phyloP scores from a whole-genome alignment of 2,329 filamentous ascomycete species.

The Penicillium sp. region DNA sequence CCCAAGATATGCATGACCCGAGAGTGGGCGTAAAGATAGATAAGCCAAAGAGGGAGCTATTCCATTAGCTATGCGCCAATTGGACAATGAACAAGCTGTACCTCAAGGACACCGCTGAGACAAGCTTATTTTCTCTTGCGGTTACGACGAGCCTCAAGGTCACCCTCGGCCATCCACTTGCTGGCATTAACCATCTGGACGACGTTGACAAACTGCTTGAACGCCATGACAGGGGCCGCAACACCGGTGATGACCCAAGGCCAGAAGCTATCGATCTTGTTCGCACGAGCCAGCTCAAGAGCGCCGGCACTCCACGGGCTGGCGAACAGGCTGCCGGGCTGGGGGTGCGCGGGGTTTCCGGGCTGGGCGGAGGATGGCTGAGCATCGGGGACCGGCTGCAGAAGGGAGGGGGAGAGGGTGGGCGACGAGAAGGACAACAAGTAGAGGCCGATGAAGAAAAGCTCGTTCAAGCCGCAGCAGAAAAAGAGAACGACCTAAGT shows the following conservation, averaged over 20 bases:
- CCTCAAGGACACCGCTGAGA: not conserved
- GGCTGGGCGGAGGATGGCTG: slow-evolving; percentile 59
- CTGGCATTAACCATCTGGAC: slow-evolving; percentile 93
- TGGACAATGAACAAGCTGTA: not conserved
- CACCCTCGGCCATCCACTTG: slow-evolving; percentile 90
- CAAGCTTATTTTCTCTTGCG: slow-evolving; percentile 51
- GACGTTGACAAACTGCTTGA: slow-evolving; percentile 93
- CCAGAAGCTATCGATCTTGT: slow-evolving; percentile 79
- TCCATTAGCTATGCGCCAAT: not conserved
- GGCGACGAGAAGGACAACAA: slow-evolving; percentile 96
- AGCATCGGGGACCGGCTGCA: slow-evolving; percentile 59
- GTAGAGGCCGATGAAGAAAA: slow-evolving; percentile 98
- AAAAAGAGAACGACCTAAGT: slow-evolving; percentile 81
- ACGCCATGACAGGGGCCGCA: slow-evolving; percentile 81
- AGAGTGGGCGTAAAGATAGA: slow-evolving; percentile 11
- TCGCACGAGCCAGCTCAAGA: slow-evolving; percentile 87
- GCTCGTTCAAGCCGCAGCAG: slow-evolving; percentile 86
- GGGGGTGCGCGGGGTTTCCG: slow-evolving; percentile 66
- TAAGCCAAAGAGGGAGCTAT: slow-evolving; percentile 4
- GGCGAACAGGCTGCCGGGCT: slow-evolving; percentile 74
- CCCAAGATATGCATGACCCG: slow-evolving; percentile 34
- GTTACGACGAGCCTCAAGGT: slow-evolving; percentile 53
- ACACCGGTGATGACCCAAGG: slow-evolving; percentile 80
- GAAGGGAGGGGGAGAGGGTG: slow-evolving; percentile 80
- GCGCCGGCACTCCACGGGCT: slow-evolving; percentile 91